Evolutionary conservation across 106 monocot species (phyloP), one percentile per base, ranked within the genome.

Genomic region (Apostasia shenzhenica): DNA sequence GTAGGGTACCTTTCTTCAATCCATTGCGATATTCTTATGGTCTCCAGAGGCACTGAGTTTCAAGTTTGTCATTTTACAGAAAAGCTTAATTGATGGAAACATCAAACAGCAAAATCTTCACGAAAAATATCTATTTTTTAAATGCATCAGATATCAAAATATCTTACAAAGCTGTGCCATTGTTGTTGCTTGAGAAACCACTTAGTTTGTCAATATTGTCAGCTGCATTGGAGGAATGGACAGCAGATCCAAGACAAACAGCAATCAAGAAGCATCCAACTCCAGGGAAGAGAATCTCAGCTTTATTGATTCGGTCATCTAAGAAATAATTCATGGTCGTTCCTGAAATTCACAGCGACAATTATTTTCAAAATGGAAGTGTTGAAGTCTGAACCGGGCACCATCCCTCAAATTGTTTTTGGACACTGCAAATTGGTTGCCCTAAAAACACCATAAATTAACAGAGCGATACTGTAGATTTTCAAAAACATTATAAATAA

Each of bases 201-300:
- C 59, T 73, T 2, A 93, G 81, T 71, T 93, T 93, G 61, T 80
- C 58, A 64, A 75, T 12, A 72, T 85, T 91, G 67, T 91, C 91
- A 73, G 80, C 70, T 57, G 85, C 81, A 77, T 94, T 94, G 51
- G 88, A 94, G 26, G 94, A 81, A 64, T 94, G 94, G 3, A 94
- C 94, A 42, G 75, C 77, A 47, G 91, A 85, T 61, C 88, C 91
- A 50, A 91, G 83, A 80, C 81, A 88, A 59, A 87, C 83, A 11
- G 86, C 88, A 65, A 82, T 41, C 8, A 93, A 80, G 56, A 93
- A 93, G 77, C 85, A 93, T 48, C 77, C 92, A 45, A 88, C 92
- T 77, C 93, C 86, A 1, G 88, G 81, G 56, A 93, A 93, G 73
- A 89, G 88, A 74, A 89, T 84, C 51, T 90, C 86, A 14, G 89